Percentiles rank a stretch among this genome's conserved stretches.
These are phyloP conservation scores for Colletotrichum phormii DNA, from an alignment of 2,329 filamentous ascomycete species.

Conservation along the genomic window DNA sequence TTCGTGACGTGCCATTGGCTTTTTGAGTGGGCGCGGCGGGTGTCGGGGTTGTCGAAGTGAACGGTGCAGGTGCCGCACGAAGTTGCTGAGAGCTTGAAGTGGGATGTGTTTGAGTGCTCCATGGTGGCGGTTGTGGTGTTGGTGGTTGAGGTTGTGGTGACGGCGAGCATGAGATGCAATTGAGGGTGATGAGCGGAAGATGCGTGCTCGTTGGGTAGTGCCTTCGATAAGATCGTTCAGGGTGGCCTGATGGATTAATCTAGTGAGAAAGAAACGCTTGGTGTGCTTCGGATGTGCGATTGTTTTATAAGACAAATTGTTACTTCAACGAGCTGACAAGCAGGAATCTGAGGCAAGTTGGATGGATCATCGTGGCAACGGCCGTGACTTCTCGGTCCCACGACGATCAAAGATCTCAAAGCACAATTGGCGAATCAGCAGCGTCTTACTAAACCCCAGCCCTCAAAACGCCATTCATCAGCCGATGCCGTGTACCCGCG, in stretches of 20 bases:
- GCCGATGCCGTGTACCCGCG: not conserved
- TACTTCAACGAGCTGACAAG: too few relatives aligned
- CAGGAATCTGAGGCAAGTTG: not conserved
- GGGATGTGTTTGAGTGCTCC: slow-evolving; percentile 11
- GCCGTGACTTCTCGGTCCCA: not conserved
- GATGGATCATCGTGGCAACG: not conserved
- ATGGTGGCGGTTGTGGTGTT: not conserved
- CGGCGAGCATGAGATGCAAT: not conserved
- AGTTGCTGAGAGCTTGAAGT: slow-evolving; percentile 30
- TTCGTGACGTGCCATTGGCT: slow-evolving; percentile 33
- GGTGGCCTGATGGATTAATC: not conserved
- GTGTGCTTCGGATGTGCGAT: not conserved
- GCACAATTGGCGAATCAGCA: slow-evolving; percentile 10
- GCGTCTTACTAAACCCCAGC: not conserved
- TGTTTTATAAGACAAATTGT: not conserved
- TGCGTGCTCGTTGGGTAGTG: too few relatives aligned
- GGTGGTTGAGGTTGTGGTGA: not conserved
- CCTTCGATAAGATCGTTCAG: too few relatives aligned
- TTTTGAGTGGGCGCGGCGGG: slow-evolving; percentile 29
- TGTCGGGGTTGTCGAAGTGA: slow-evolving; percentile 23
- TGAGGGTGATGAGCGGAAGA: not conserved
- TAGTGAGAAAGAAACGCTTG: not conserved
- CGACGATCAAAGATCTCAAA: not conserved
- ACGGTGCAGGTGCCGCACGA: slow-evolving; percentile 31
- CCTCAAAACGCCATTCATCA: not conserved